Evolutionary conservation across 352 stramenopile genomes (phyloP).

Genomic region (Phytophthora sp.): DNA sequence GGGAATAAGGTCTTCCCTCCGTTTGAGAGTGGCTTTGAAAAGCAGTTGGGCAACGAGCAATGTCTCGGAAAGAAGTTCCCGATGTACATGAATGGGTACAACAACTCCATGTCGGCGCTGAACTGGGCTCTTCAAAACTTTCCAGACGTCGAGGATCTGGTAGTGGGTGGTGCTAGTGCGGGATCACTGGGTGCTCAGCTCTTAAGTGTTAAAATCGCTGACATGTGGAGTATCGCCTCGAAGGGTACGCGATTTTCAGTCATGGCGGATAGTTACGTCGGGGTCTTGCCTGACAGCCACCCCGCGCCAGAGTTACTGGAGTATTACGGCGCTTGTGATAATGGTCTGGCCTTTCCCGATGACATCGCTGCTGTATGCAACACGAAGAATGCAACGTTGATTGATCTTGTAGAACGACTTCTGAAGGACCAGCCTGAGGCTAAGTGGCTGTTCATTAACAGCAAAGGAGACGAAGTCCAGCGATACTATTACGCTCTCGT

Average conservation of each 20-base stretch:
- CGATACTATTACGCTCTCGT: constrained; percentile 63
- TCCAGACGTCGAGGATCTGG: constrained; percentile 47
- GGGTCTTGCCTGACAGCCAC: constrained; percentile 36
- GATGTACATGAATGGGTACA: constrained; percentile 56
- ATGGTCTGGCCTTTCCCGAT: constrained; percentile 19
- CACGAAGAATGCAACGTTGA: constrained; percentile 31
- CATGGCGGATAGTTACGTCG: constrained; percentile 55
- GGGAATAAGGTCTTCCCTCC: constrained; percentile 30
- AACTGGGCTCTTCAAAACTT: constrained; percentile 60
- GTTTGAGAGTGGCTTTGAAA: constrained; percentile 29
- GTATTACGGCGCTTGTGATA: constrained; percentile 37
- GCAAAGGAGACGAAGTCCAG: constrained; percentile 53
- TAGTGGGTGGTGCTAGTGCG: constrained; percentile 51
- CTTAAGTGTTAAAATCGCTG: constrained; percentile 34
- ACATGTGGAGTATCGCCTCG: constrained; percentile 49
- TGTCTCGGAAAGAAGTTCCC: constrained; percentile 36
- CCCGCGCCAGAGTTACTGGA: constrained; percentile 35
- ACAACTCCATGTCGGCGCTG: constrained; percentile 55
- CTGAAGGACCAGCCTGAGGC: constrained; percentile 38
- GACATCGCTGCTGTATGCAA: constrained; percentile 47
- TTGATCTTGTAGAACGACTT: constrained; percentile 42
- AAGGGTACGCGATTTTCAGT: constrained; percentile 44
- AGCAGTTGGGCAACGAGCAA: constrained; percentile 35
- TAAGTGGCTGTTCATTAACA: constrained; percentile 67
- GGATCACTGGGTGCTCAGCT: constrained; percentile 51